These are phyloP conservation scores for Leishmania gerbilli DNA, from an alignment of 208 protist species.

Conservation along the genomic window DNA sequence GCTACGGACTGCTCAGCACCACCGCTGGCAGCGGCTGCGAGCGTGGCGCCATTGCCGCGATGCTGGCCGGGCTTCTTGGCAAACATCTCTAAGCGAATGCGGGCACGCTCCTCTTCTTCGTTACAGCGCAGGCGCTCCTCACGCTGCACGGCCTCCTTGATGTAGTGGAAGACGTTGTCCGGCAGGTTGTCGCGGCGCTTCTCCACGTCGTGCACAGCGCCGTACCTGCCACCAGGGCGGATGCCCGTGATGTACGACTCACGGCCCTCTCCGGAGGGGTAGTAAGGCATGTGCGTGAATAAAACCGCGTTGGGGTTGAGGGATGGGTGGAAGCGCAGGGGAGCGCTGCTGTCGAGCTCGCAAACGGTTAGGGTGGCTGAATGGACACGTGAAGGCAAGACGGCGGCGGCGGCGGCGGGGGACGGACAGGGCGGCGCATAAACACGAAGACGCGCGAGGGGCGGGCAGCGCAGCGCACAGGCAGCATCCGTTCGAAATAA, in stretches of 20 bases:
- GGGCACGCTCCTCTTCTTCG: constrained; percentile 66
- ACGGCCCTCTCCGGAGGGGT: constrained; percentile 71
- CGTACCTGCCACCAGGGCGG: constrained; percentile 63
- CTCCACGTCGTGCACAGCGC: constrained; percentile 75
- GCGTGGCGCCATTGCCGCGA: constrained; percentile 18
- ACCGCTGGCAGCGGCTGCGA: not conserved
- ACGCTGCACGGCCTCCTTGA: constrained; percentile 68
- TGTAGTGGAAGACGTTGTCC: constrained; percentile 77
- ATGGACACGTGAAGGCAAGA: not conserved
- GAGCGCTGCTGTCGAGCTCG: not conserved
- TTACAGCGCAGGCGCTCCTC: constrained; percentile 69
- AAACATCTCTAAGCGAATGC: constrained; percentile 46
- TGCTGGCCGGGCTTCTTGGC: constrained; percentile 2
- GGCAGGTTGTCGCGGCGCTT: constrained; percentile 88
- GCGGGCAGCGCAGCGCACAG: not conserved
- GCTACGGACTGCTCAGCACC: constrained; percentile 3
- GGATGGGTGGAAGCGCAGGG: not conserved
- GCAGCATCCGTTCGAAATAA: not conserved
- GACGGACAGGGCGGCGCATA: not conserved
- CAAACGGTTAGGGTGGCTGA: not conserved
- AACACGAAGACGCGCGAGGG: not conserved
- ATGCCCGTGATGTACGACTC: constrained; percentile 89
- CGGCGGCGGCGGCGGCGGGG: not conserved
- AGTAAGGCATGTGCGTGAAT: constrained; percentile 47
- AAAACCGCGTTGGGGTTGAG: not conserved